phyloP scores from a whole-genome alignment of 495 filamentous ascomycete genomes.

The Rostrohypoxylon terebratum region DNA sequence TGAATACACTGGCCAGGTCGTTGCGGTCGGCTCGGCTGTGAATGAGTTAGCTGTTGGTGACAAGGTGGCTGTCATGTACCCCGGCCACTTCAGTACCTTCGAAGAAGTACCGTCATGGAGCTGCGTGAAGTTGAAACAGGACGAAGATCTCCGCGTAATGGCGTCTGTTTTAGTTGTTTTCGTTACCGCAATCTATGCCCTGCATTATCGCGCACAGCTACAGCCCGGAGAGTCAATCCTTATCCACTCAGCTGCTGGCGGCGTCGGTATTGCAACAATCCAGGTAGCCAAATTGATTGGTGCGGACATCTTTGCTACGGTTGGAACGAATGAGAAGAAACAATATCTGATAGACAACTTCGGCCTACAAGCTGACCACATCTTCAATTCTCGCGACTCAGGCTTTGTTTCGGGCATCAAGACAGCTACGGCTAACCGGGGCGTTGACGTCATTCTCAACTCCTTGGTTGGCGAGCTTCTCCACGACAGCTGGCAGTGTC shows the following conservation, averaged over 20 bases:
- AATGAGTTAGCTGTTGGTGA: constrained; percentile 52
- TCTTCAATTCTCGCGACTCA: constrained; percentile 56
- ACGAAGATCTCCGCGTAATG: constrained; percentile 44
- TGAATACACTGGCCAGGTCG: constrained; percentile 63
- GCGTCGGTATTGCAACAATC: constrained; percentile 66
- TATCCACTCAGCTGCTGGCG: constrained; percentile 65
- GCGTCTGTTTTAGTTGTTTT: constrained; percentile 58
- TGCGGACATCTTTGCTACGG: constrained; percentile 64
- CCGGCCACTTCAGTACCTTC: constrained; percentile 48
- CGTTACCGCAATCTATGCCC: constrained; percentile 62
- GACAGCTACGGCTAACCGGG: constrained; percentile 54
- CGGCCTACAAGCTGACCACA: constrained; percentile 58
- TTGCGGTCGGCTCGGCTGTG: constrained; percentile 56
- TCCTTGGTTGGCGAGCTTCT: constrained; percentile 63
- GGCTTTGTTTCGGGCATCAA: constrained; percentile 56
- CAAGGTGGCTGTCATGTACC: constrained; percentile 50
- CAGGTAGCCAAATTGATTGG: constrained; percentile 58
- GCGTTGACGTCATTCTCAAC: constrained; percentile 68
- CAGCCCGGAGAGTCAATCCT: constrained; percentile 60
- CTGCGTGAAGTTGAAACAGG: constrained; percentile 46
- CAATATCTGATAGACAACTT: constrained; percentile 54
- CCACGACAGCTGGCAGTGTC: constrained; percentile 57
- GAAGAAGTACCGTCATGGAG: constrained; percentile 43
- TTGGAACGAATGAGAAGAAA: constrained; percentile 55
- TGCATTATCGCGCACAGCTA: constrained; percentile 49